phyloP scores from a whole-genome alignment of 2,329 filamentous ascomycete species.

The Elsinoe perseae region DNA sequence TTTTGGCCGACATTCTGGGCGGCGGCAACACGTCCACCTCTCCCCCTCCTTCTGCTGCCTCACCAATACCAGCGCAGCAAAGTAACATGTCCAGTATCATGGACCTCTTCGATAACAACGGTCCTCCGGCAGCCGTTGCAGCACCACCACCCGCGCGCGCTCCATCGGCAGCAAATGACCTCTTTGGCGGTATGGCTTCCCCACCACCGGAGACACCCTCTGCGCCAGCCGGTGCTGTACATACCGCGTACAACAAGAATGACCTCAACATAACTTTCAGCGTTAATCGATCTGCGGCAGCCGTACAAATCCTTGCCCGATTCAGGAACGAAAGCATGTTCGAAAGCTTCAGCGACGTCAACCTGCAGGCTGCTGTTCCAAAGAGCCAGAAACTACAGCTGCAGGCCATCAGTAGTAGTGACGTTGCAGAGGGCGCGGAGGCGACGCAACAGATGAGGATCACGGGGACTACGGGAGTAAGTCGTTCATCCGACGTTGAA shows the following conservation, averaged over 20 bases:
- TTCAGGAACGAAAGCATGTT: slow-evolving; percentile 72
- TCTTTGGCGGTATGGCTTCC: slow-evolving; percentile 41
- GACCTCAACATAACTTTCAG: slow-evolving; percentile 73
- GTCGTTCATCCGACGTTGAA: slow-evolving; percentile 36
- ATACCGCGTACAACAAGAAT: slow-evolving; percentile 79
- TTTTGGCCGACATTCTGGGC: slow-evolving; percentile 86
- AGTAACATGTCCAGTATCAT: slow-evolving; percentile 60
- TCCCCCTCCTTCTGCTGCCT: slow-evolving; percentile 35
- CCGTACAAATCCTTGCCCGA: slow-evolving; percentile 71
- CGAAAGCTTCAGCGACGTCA: slow-evolving; percentile 61
- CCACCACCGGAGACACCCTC: slow-evolving; percentile 36
- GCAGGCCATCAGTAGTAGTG: slow-evolving; percentile 75
- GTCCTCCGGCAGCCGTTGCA: slow-evolving; percentile 32
- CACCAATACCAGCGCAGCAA: slow-evolving; percentile 21
- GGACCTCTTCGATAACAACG: slow-evolving; percentile 66
- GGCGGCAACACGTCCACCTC: slow-evolving; percentile 50
- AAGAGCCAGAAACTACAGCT: slow-evolving; percentile 93
- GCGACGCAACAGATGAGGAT: slow-evolving; percentile 89
- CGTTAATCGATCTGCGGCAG: slow-evolving; percentile 72
- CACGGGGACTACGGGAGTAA: slow-evolving; percentile 76
- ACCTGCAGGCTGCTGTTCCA: slow-evolving; percentile 87
- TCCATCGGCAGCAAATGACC: slow-evolving; percentile 33
- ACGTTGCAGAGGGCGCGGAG: slow-evolving; percentile 68
- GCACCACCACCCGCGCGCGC: slow-evolving; percentile 32
- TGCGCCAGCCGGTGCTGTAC: slow-evolving; percentile 38